Percentiles rank a stretch among this genome's conserved stretches.
These are phyloP conservation scores for Petunia hybrid DNA, from an alignment of 305 asterid genomes.

Conservation along the genomic window DNA sequence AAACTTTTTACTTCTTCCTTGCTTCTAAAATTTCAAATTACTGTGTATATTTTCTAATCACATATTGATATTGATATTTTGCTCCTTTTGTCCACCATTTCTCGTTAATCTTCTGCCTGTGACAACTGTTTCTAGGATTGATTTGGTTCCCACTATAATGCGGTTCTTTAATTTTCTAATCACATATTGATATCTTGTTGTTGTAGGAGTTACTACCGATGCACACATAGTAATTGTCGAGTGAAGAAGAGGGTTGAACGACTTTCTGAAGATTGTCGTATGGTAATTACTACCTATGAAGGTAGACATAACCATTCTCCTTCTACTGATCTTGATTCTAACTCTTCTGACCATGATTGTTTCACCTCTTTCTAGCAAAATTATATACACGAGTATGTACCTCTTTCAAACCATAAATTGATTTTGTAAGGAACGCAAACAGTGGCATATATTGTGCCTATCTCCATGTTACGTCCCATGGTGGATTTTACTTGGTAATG, in stretches of 20 bases:
- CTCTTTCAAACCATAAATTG: background rate
- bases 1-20: too few species aligned
- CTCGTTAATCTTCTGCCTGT: background rate
- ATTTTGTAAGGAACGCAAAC: background rate
- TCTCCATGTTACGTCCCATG: background rate
- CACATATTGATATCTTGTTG: background rate
- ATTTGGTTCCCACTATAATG: background rate
- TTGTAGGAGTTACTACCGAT: conserved; percentile 89
- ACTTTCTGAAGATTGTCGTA: conserved; percentile 86
- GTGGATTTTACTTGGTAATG: conserved; percentile 6
- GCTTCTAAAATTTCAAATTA: too few species aligned
- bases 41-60: too few species aligned
- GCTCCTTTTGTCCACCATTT: background rate
- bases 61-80: too few species aligned
- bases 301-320: conserved; percentile 97
- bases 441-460: background rate
- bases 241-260: conserved; percentile 96
- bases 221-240: conserved; percentile 84
- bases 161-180: background rate
- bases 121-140: background rate
- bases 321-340: conserved; percentile 66
- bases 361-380: conserved; percentile 65
- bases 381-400: background rate
- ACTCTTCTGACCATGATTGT: conserved; percentile 84
- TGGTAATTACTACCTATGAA: conserved; percentile 98